A percentile compares a stretch with the other conserved stretches of the same genome.
phyloP scores from a whole-genome alignment of 208 protist genomes.

The Trypanosoma rangeli region DNA sequence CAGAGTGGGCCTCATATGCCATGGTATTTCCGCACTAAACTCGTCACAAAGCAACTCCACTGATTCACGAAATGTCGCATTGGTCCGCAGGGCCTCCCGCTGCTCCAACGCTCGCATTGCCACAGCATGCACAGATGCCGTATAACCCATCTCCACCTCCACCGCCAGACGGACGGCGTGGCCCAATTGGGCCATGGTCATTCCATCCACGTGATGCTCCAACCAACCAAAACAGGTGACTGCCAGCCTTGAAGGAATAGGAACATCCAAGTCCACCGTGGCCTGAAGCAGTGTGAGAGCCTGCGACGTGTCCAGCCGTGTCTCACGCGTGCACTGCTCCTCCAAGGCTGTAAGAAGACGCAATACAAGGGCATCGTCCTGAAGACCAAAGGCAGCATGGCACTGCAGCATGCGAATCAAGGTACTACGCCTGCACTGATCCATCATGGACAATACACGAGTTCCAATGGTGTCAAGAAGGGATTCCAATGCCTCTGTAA shows the following conservation, averaged over 20 bases:
- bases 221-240: slow-evolving; percentile 60
- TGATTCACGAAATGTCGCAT: slow-evolving; percentile 36
- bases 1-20: slow-evolving; percentile 39
- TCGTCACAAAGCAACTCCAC: slow-evolving; percentile 74
- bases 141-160: slow-evolving; percentile 86
- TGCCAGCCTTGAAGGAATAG: slow-evolving; percentile 46
- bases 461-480: slow-evolving; percentile 78
- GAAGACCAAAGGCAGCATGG: slow-evolving; percentile 53
- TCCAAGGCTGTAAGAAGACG: slow-evolving; percentile 40
- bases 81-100: slow-evolving; percentile 53
- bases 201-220: slow-evolving; percentile 46
- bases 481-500: slow-evolving; percentile 43
- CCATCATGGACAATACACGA: slow-evolving; percentile 49
- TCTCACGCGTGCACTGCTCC: slow-evolving; percentile 56
- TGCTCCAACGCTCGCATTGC: slow-evolving; percentile 72
- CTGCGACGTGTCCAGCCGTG: slow-evolving; percentile 60
- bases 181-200: slow-evolving; percentile 55
- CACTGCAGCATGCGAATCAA: slow-evolving; percentile 83
- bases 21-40: slow-evolving; percentile 75
- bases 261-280: slow-evolving; percentile 42
- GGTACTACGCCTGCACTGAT: slow-evolving; percentile 73
- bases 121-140: slow-evolving; percentile 48
- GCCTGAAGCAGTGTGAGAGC: slow-evolving; percentile 65
- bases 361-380: slow-evolving; percentile 50
- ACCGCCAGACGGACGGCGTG: slow-evolving; percentile 57